Conservation (phyloP, 2,329 filamentous ascomycete genomes). For the Phialemoniopsis sp. region DNA sequence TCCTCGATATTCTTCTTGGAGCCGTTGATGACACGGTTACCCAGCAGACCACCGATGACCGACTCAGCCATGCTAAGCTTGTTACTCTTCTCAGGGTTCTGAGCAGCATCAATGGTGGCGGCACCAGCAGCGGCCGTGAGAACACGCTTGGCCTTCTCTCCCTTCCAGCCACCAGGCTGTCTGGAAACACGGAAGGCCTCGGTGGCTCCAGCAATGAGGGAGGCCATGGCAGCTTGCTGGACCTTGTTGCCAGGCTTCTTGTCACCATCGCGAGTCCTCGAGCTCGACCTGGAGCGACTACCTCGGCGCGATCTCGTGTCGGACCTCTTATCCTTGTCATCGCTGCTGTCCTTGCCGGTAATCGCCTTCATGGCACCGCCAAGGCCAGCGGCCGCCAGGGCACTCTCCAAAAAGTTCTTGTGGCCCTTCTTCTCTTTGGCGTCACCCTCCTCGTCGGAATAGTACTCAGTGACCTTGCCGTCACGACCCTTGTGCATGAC, state of each 20-base stretch:
- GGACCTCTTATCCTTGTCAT: slow-evolving; percentile 29
- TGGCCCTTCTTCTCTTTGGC: slow-evolving; percentile 54
- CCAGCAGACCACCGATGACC: slow-evolving; percentile 82
- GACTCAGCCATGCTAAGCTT: slow-evolving; percentile 83
- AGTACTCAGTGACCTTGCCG: slow-evolving; percentile 48
- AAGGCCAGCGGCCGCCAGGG: slow-evolving; percentile 56
- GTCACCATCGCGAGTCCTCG: slow-evolving; percentile 38
- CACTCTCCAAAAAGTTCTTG: slow-evolving; percentile 62
- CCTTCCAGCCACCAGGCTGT: slow-evolving; percentile 83
- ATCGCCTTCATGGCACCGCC: slow-evolving; percentile 58
- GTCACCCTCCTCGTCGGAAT: slow-evolving; percentile 48
- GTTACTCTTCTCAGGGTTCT: slow-evolving; percentile 68
- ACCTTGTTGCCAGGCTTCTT: slow-evolving; percentile 55
- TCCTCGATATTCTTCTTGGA: slow-evolving; percentile 62
- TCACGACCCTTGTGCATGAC: slow-evolving; percentile 50
- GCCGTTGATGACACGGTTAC: slow-evolving; percentile 82
- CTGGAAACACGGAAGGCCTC: slow-evolving; percentile 90
- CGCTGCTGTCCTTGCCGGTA: slow-evolving; percentile 40
- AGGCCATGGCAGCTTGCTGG: slow-evolving; percentile 86
- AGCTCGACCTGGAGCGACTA: slow-evolving; percentile 50
- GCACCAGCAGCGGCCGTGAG: slow-evolving; percentile 84
- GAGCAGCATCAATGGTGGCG: slow-evolving; percentile 76
- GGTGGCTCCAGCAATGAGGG: slow-evolving; percentile 81
- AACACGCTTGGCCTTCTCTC: slow-evolving; percentile 86
- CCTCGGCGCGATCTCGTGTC: slow-evolving; percentile 45